Percentiles rank a stretch among this genome's conserved stretches.
Conservation (phyloP, 257 asterid species). For the Ilex aquifolium region DNA sequence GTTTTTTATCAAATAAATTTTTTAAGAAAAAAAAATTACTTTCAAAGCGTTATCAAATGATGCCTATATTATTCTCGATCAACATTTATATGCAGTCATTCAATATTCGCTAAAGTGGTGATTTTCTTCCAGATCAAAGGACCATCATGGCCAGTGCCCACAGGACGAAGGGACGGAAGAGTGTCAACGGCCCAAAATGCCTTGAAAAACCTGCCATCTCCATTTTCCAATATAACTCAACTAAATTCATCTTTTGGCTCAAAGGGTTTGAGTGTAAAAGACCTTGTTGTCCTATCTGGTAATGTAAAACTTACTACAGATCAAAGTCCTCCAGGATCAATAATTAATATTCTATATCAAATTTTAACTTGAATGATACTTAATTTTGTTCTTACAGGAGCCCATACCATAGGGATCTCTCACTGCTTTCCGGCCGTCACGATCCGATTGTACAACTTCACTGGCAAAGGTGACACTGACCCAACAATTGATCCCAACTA, state of each 20-base stretch:
- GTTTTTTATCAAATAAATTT: too few species aligned
- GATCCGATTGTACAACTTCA: slow-evolving; percentile 54
- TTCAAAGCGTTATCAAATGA: too few species aligned
- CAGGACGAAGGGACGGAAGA: slow-evolving; percentile 57
- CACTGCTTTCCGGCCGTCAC: slow-evolving; percentile 41
- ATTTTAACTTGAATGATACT: too few species aligned
- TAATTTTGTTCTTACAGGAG: slow-evolving; percentile 18
- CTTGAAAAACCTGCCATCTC: slow-evolving; percentile 18
- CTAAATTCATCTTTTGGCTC: slow-evolving; percentile 32
- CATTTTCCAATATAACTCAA: slow-evolving; percentile 21
- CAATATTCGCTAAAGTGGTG: slow-evolving; percentile 33
- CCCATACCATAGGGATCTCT: slow-evolving; percentile 54
- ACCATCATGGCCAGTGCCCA: slow-evolving; percentile 25
- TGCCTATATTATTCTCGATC: too few species aligned
- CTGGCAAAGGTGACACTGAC: slow-evolving; percentile 53
- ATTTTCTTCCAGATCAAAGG: too few species aligned
- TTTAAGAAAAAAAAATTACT: too few species aligned
- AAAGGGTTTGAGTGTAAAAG: slow-evolving; percentile 39
- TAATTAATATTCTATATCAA: too few species aligned
- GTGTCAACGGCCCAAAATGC: slow-evolving; percentile 29
- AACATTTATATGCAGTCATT: background rate
- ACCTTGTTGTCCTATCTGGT: slow-evolving; percentile 61
- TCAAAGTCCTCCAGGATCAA: too few species aligned
- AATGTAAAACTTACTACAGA: background rate
- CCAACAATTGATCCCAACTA: slow-evolving; percentile 49